phyloP scores from a whole-genome alignment of 805 yeast genomes.

The Wickerhamiella azyma region DNA sequence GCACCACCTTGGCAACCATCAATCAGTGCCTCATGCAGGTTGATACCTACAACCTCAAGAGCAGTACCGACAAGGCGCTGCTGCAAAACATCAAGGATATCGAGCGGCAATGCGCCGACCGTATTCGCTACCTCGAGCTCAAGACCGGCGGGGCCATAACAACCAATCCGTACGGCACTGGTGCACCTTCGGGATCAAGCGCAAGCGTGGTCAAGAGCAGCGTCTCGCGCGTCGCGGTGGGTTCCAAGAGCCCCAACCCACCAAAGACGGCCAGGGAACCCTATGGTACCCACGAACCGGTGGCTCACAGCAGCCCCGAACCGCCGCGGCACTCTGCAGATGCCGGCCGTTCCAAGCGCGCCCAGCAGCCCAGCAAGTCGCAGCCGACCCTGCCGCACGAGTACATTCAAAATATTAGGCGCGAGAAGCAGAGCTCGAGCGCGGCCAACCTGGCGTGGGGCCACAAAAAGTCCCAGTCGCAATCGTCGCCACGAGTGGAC shows the following conservation, averaged over 20 bases:
- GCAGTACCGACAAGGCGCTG: constrained; percentile 25
- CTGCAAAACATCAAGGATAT: constrained; percentile 27
- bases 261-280: neutral
- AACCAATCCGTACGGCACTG: constrained; percentile 20
- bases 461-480: neutral
- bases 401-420: constrained; percentile 10
- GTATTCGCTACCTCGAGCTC: constrained; percentile 21
- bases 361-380: constrained; percentile 9
- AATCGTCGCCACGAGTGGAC: constrained; percentile 2
- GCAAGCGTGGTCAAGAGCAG: neutral
- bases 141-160: constrained; percentile 3
- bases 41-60: constrained; percentile 23
- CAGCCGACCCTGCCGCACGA: constrained; percentile 17
- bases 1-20: constrained; percentile 24
- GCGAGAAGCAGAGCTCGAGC: constrained; percentile 7
- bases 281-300: too few species aligned
- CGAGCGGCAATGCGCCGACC: constrained; percentile 29
- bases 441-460: constrained; percentile 21
- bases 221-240: constrained; percentile 18
- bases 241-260: constrained; percentile 11
- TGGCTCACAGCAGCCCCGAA: neutral
- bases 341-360: neutral
- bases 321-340: neutral
- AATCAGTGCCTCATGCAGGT: constrained; percentile 23
- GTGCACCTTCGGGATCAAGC: neutral